Evolutionary conservation across 495 filamentous ascomycete genomes (phyloP), one percentile per base, ranked within the genome.

Genomic region (Aspergillus indologenus): DNA sequence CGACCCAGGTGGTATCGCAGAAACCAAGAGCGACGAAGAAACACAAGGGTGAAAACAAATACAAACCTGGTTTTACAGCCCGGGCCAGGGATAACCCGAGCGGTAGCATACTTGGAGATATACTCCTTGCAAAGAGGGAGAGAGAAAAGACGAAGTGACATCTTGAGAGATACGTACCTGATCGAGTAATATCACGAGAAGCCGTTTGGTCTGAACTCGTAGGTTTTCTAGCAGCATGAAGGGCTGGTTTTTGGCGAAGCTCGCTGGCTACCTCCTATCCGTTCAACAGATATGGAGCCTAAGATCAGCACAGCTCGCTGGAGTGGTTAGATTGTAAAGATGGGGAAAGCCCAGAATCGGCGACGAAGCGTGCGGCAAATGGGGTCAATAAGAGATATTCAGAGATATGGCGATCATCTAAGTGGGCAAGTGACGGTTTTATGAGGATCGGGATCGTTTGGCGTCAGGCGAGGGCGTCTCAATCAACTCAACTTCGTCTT

Each of bases 381-480:
- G 24, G 45, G 51, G 18, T 34, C 20, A 34, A 46, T 19, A 15
- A 48, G n/a, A 14, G 20, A 34, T 51, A 3, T 21, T n/a, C 14
- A 18, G 45, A 42, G 18, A 18, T 18, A 19, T 23, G 53, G 40
- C 23, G 48, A 24, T 23, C 23, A 49, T 44, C 23, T 14, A 61
- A 21, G 12, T 9, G 7, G 43, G 51, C 58, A 11, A 40, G 34
- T 4, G 34, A 40, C 34, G 34, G 57, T 67, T 51, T 67, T 50
- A 72, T 26, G 71, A 68, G 31, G 70, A 71, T 43, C 68, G 68
- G 22, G 65, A 61, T 21, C 71, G 68, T 61, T 73, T 73, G 21
- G 58, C 58, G 53, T 68, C 70, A 12, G 70, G 64, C 14, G 64
- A 67, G 17, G 66, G 59, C 22, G 52, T 62, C 50, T 67, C 60